Base-by-base conservation (phyloP, 805 yeast species). In the Saccharomycopsis fodiens region DNA sequence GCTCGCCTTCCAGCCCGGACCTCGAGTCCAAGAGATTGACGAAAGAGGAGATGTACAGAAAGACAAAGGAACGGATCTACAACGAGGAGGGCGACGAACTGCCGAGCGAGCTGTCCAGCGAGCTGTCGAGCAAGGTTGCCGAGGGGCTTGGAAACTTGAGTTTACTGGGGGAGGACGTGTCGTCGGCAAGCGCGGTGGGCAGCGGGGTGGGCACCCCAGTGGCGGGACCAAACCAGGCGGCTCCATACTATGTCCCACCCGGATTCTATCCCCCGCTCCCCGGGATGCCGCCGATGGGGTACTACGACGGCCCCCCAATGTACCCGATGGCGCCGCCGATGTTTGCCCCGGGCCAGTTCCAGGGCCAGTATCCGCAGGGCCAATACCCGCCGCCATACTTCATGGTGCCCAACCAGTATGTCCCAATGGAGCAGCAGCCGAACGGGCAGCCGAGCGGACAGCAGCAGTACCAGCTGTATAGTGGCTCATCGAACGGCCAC, bases 41-140 rank as follows among this genome's bases (percentile, higher is more conserved):
- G 3, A 68, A 68, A 48, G 76, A 72, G 52, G 68, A 64, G 35
- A 54, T 62, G 30, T 74, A 74, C 52, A 65, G 63, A 49, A 58
- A 59, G 41, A 62, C 63, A 2, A 62, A 73, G 47, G 63, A 70
- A 46, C 55, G 68, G 46, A 64, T 67, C 44, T 64, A 65, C 52
- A 60, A 59, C 39, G 47, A 49, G 17, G 53, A 48, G 1, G 59
- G 55, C 34, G n/a, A n/a, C n/a, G n/a, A n/a, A n/a, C n/a, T n/a
- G n/a, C n/a, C n/a, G n/a, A n/a, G n/a, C n/a, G n/a, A n/a, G n/a
- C n/a, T n/a, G n/a, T n/a, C n/a, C n/a, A n/a, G n/a, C n/a, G n/a
- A n/a, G n/a, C n/a, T n/a, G n/a, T n/a, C n/a, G n/a, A n/a, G n/a
- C n/a, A n/a, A n/a, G n/a, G n/a, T n/a, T n/a, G n/a, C n/a, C n/a